These are phyloP conservation scores for Sarocladium kiliense DNA, from an alignment of 2,329 filamentous ascomycete species.

Conservation along the genomic window DNA sequence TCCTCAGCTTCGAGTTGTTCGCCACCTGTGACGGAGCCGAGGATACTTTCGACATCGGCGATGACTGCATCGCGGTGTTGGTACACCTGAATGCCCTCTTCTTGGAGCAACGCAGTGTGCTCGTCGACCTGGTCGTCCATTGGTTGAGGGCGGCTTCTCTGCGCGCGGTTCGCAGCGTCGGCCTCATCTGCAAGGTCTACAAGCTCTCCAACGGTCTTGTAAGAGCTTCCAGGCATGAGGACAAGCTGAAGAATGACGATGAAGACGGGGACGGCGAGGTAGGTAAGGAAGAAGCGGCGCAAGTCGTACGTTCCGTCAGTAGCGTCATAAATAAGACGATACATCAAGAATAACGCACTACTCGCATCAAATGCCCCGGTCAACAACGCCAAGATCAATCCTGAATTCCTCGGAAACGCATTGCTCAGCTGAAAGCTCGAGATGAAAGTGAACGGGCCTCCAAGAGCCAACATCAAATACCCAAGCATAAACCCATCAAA, in stretches of 20 bases:
- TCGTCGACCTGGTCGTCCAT: constrained; percentile 55
- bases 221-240: constrained; percentile 69
- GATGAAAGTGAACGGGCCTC: constrained; percentile 78
- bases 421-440: constrained; percentile 82
- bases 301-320: constrained; percentile 52
- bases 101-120: constrained; percentile 46
- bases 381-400: constrained; percentile 72
- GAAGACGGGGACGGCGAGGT: constrained; percentile 63
- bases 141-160: constrained; percentile 19
- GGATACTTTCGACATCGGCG: constrained; percentile 66
- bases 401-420: constrained; percentile 71
- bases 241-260: constrained; percentile 64
- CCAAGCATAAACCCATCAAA: constrained; percentile 70
- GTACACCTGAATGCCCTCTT: constrained; percentile 46
- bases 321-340: constrained; percentile 64
- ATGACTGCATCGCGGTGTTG: constrained; percentile 58
- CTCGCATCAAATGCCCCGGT: constrained; percentile 82
- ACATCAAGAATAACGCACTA: constrained; percentile 70
- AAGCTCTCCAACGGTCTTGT: constrained; percentile 82
- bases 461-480: constrained; percentile 71
- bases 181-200: constrained; percentile 63
- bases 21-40: constrained; percentile 59
- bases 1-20: constrained; percentile 64
- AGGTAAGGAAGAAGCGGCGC: constrained; percentile 65
- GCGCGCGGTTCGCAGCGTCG: constrained; percentile 24